Evolutionary conservation across 2,329 filamentous ascomycete species (phyloP).

Genomic region (Rugonectria rugulosa): DNA sequence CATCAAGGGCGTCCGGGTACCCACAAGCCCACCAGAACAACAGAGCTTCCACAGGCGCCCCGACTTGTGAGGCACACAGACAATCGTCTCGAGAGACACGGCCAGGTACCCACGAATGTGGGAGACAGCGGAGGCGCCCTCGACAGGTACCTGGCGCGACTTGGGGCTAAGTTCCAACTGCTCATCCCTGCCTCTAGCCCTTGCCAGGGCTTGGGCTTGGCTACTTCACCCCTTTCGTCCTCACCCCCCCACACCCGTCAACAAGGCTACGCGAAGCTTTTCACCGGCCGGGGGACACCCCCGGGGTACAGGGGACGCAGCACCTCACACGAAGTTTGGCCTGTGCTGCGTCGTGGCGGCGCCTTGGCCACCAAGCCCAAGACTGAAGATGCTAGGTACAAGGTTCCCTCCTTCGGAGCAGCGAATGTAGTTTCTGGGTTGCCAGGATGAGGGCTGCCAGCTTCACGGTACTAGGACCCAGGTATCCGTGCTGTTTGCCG

Average conservation of each 20-base stretch:
- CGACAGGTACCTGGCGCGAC: slow-evolving; percentile 38
- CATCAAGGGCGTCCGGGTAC: slow-evolving; percentile 21
- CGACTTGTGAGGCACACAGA: slow-evolving; percentile 12
- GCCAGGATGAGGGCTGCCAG: slow-evolving; percentile 30
- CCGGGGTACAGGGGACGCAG: slow-evolving; percentile 26
- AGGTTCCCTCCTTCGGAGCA: slow-evolving; percentile 29
- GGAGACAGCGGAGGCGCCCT: slow-evolving; percentile 18
- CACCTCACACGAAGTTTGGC: slow-evolving; percentile 32
- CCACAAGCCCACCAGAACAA: slow-evolving; percentile 23
- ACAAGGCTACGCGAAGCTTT: slow-evolving; percentile 40
- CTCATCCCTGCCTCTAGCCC: slow-evolving; percentile 34
- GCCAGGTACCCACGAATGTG: slow-evolving; percentile 17
- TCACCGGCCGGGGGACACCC: slow-evolving; percentile 29
- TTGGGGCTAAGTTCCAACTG: slow-evolving; percentile 32
- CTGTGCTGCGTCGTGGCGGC: slow-evolving; percentile 41
- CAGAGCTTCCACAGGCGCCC: slow-evolving; percentile 14
- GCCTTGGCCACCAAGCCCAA: slow-evolving; percentile 33
- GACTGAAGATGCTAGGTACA: too few relatives aligned
- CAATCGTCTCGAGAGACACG: background rate
- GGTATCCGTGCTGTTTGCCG: slow-evolving; percentile 22
- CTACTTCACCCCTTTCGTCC: slow-evolving; percentile 16
- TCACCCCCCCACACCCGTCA: slow-evolving; percentile 23
- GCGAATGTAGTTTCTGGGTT: slow-evolving; percentile 21
- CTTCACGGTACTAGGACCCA: slow-evolving; percentile 25
- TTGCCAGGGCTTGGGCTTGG: slow-evolving; percentile 26